These are phyloP conservation scores for Puccinia triticina DNA, from an alignment of 1,284 basidiomycete genomes.

Conservation along the genomic window DNA sequence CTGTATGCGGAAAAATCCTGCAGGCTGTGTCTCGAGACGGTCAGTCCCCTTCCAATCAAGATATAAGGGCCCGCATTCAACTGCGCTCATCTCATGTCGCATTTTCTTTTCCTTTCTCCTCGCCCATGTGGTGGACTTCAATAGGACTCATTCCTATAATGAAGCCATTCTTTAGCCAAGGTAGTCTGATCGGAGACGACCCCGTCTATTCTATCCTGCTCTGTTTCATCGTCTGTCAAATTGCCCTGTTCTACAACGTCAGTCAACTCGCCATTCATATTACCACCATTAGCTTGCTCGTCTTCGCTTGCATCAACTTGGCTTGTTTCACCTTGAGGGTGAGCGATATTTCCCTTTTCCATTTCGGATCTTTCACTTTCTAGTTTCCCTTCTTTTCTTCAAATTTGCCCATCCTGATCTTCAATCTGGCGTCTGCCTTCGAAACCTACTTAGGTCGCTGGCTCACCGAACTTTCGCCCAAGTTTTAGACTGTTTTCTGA, in stretches of 20 bases:
- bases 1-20: constrained; percentile 45
- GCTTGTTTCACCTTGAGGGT: constrained; percentile 48
- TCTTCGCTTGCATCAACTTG: constrained; percentile 44
- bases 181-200: constrained; percentile 40
- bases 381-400: neutral
- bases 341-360: neutral
- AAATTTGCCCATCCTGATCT: neutral
- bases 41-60: neutral
- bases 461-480: constrained; percentile 50
- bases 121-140: neutral
- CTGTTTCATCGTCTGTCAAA: constrained; percentile 39
- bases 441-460: constrained; percentile 27
- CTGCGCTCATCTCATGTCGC: neutral
- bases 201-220: constrained; percentile 47
- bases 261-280: constrained; percentile 36
- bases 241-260: constrained; percentile 36
- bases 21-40: constrained; percentile 49
- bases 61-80: too few species aligned
- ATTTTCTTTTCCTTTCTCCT: neutral
- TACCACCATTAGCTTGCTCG: constrained; percentile 34
- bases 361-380: neutral
- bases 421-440: neutral
- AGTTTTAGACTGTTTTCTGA: constrained; percentile 50
- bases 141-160: constrained; percentile 48
- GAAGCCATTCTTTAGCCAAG: constrained; percentile 44